Base-by-base conservation (phyloP, 495 filamentous ascomycete genomes). In the Penicillium ucsense region DNA sequence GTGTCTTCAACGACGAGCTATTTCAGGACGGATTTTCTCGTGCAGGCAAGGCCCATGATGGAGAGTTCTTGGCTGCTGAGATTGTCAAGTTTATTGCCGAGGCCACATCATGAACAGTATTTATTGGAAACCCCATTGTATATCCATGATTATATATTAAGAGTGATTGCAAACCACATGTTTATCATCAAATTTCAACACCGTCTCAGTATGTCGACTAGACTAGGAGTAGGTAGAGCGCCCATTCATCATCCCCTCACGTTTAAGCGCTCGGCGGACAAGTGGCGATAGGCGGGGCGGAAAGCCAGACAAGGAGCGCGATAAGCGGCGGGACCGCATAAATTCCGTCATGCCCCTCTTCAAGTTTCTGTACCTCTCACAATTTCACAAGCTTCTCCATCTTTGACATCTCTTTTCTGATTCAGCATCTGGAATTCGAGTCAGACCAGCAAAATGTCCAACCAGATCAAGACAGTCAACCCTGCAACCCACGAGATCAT, bases 391-490 rank as follows among this genome's bases (percentile, higher is more conserved):
- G 6, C 31, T 31, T 37, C 34, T 20, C 11, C 35, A 37, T 28
- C 42, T 20, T 20, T 20, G 20, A 46, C 35, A 32, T 34, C 42
- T 34, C 37, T 29, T 29, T 10, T 42, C 8, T 9, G 35, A 37
- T 35, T 9, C 20, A 28, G 10, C 6, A 4, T 4, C 2, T 27
- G n/a, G n/a, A 34, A 7, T 3, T 34, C 8, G 4, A 9, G 37
- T 28, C 11, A 4, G 20, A 34, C 35, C 4, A 8, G 50, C 65
- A 75, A 47, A 50, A 94, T 92, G 87, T 76, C 85, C 46, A 74
- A 82, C 51, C 86, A 92, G 73, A 82, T 97, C 54, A 89, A 82
- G 9, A 95, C 91, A 41, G 85, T 96, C 61, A 94, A 87, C 7
- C 91, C 91, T 37, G 82, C 81, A 36, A 95, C 89, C 37, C 84